Base-by-base conservation (phyloP, 768 basidiomycete species). In the Naematelia encephala region DNA sequence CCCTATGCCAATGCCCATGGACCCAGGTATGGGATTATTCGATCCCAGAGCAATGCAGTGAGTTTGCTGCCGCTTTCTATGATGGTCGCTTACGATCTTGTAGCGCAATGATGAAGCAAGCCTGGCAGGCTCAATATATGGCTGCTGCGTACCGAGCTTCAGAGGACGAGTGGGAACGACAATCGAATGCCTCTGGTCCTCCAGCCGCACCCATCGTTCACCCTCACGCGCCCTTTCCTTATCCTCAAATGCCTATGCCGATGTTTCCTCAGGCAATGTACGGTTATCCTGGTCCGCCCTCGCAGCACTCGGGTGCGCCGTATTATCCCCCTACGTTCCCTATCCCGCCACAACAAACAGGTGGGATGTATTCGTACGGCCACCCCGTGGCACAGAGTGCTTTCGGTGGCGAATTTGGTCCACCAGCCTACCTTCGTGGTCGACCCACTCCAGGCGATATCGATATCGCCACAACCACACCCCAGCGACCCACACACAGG, bases 131-230 rank as follows among this genome's bases (percentile, higher is more conserved):
- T 34, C 64, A 68, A 43, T 73, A 60, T 52, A 68, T 73, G 62
- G 71, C 68, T 23, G 71, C 71, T 5, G 71, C 71, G 1, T 63
- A 61, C 25, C 66, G 66, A 5, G 67, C 67, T 21, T 69, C 67
- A 8, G 71, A 73, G 50, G 68, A 73, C 39, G 64, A 69, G 59
- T 73, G 71, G 71, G 71, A 73, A 56, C 51, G 68, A 10, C 62
- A 62, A 14, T 65, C 63, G 19, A 21, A 11, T 28, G 51, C 23
- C 29, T 49, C 54, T 14, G 19, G 22, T 26, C 23, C 47, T 34
- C 19, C 46, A 25, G 19, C 52, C 29, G 25, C 19, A 16, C 19
- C 54, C 5, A 27, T 5, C 42, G 5, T 43, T 42, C 5, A 60
- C 54, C 28, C 13, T n/a, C 30, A 26, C 16, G n/a, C 49, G 46